Percentiles rank a stretch among this genome's conserved stretches.
Evolutionary conservation across 805 yeast genomes (phyloP).

Genomic region (Jamesozyma gamospora): DNA sequence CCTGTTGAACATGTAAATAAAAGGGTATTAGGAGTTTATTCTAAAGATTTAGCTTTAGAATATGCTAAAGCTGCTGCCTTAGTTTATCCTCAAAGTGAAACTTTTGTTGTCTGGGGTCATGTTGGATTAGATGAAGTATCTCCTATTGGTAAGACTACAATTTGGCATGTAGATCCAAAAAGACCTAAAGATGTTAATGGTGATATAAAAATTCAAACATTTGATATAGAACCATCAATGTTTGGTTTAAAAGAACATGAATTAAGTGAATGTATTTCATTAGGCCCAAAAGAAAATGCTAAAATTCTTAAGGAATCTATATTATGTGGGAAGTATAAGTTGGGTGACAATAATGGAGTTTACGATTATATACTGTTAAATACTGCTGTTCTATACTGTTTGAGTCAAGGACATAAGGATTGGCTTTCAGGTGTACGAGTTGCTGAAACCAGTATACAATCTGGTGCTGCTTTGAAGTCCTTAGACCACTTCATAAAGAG

Average conservation of each 20-base stretch:
- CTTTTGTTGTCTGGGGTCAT: conserved; percentile 89
- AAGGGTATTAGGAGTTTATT: conserved; percentile 82
- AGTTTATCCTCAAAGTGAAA: conserved; percentile 38
- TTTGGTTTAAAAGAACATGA: conserved; percentile 74
- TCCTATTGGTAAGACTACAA: conserved; percentile 71
- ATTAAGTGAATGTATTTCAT: conserved; percentile 59
- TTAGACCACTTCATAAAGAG: conserved; percentile 39
- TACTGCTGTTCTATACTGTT: conserved; percentile 76
- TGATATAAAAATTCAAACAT: conserved; percentile 26
- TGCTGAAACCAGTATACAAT: conserved; percentile 57
- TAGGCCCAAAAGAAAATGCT: conserved; percentile 85
- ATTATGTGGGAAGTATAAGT: conserved; percentile 35
- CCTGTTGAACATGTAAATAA: conserved; percentile 72
- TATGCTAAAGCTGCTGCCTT: conserved; percentile 73
- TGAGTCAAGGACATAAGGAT: conserved; percentile 52
- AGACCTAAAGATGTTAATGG: conserved; percentile 1
- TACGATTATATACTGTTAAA: conserved; percentile 87
- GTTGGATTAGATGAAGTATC: conserved; percentile 90
- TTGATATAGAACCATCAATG: conserved; percentile 55
- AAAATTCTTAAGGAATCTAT: conserved; percentile 33
- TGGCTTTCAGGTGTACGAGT: conserved; percentile 73
- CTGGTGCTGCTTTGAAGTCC: conserved; percentile 58
- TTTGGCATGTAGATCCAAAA: conserved; percentile 56
- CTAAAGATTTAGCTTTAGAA: conserved; percentile 66
- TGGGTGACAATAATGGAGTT: conserved; percentile 48